A percentile compares a stretch with the other conserved stretches of the same genome.
Evolutionary conservation across 352 stramenopile genomes (phyloP).

Genomic region (Phytophthora boehmeriae): DNA sequence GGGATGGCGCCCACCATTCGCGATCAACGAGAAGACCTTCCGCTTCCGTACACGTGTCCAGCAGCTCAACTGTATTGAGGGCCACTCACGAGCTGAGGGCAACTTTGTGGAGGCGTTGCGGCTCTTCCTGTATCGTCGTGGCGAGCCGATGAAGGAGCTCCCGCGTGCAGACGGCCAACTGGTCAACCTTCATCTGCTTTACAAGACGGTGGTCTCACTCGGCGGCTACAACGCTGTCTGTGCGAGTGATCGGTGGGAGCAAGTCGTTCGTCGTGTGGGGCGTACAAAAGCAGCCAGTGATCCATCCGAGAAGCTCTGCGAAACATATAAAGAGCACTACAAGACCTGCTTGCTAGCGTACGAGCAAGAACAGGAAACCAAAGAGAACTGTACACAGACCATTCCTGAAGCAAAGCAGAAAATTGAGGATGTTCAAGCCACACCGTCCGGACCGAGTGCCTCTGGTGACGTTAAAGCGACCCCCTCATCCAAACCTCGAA

Average conservation of each 20-base stretch:
- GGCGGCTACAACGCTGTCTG: conserved; percentile 62
- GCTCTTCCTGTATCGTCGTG: conserved; percentile 84
- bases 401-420: conserved; percentile 19
- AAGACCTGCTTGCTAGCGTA: conserved; percentile 55
- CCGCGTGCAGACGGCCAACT: conserved; percentile 75
- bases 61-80: conserved; percentile 93
- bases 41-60: conserved; percentile 96
- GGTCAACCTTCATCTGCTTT: conserved; percentile 71
- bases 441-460: conserved; percentile 8
- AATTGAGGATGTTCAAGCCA: conserved; percentile 16
- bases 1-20: conserved; percentile 92
- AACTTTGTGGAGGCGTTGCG: conserved; percentile 82
- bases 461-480: conserved; percentile 37
- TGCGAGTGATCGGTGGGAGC: conserved; percentile 39
- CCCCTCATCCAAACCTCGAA: conserved; percentile 53
- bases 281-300: conserved; percentile 55
- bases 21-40: conserved; percentile 87
- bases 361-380: conserved; percentile 43
- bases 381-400: conserved; percentile 5
- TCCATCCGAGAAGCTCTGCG: conserved; percentile 53
- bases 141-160: conserved; percentile 78
- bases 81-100: conserved; percentile 75
- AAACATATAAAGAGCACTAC: conserved; percentile 62
- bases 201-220: conserved; percentile 62
- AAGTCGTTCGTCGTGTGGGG: conserved; percentile 68